phyloP scores from a whole-genome alignment of 768 basidiomycete species.

The Russula sp. region DNA sequence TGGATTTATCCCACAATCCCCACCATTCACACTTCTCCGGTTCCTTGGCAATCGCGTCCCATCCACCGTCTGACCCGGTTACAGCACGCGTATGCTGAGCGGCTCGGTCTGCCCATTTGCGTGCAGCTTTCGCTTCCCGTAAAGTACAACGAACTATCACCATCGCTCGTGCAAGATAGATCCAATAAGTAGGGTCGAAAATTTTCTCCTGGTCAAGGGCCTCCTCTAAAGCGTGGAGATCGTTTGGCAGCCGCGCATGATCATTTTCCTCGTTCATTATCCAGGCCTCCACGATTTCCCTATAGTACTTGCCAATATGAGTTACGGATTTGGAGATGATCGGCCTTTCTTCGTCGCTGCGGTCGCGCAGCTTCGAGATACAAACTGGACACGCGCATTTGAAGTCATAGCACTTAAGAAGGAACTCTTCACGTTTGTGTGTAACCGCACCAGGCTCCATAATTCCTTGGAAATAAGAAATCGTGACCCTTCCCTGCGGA shows the following conservation, averaged over 20 bases:
- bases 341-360: constrained; percentile 25
- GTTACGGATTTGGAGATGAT: background rate
- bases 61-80: constrained; percentile 22
- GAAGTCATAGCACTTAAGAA: constrained; percentile 36
- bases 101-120: constrained; percentile 17
- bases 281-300: constrained; percentile 16
- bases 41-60: constrained; percentile 14
- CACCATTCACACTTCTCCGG: constrained; percentile 20
- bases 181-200: constrained; percentile 6
- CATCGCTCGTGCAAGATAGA: constrained; percentile 3
- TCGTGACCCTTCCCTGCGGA: constrained; percentile 37
- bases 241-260: constrained; percentile 2
- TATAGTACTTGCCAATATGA: constrained; percentile 5
- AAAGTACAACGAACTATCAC: constrained; percentile 8
- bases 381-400: constrained; percentile 38
- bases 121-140: background rate
- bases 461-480: constrained; percentile 33
- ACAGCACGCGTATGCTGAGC: constrained; percentile 14
- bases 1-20: constrained; percentile 13
- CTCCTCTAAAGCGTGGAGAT: background rate
- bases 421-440: constrained; percentile 33
- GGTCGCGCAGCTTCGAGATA: constrained; percentile 19
- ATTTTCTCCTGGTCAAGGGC: constrained; percentile 14
- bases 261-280: constrained; percentile 4
- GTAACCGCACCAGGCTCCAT: constrained; percentile 5